Conservation (phyloP, 345 rosid genomes). For the Lepidium africanum region DNA sequence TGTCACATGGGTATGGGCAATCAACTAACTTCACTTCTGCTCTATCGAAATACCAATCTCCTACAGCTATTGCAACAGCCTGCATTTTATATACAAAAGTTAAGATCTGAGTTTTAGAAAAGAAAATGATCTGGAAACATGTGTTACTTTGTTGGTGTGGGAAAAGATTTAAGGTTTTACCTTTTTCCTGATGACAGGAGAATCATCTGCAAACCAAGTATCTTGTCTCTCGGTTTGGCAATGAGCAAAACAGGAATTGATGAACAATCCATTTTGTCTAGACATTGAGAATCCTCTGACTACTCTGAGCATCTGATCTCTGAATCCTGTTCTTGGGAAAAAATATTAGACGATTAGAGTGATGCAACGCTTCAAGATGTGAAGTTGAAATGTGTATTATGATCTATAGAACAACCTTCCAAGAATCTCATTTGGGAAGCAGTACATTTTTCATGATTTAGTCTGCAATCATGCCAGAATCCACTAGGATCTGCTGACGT, state of each 20-base stretch:
- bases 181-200: conserved; percentile 70
- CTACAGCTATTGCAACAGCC: conserved; percentile 84
- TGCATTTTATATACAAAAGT: conserved; percentile 14
- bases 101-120: not conserved
- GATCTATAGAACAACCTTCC: conserved; percentile 47
- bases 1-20: conserved; percentile 90
- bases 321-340: conserved; percentile 44
- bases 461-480: conserved; percentile 72
- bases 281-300: conserved; percentile 60
- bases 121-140: not conserved
- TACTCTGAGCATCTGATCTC: conserved; percentile 70
- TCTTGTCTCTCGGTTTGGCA: conserved; percentile 96
- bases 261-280: conserved; percentile 65
- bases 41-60: conserved; percentile 91
- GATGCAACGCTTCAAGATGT: not conserved
- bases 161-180: conserved; percentile 31
- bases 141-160: not conserved
- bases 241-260: conserved; percentile 94
- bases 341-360: not conserved
- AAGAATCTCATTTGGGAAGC: conserved; percentile 56
- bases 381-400: not conserved
- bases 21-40: conserved; percentile 56
- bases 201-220: conserved; percentile 85
- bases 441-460: conserved; percentile 67
- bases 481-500: conserved; percentile 85